phyloP scores from a whole-genome alignment of 257 asterid species.

The Nicotiana knightiana region DNA sequence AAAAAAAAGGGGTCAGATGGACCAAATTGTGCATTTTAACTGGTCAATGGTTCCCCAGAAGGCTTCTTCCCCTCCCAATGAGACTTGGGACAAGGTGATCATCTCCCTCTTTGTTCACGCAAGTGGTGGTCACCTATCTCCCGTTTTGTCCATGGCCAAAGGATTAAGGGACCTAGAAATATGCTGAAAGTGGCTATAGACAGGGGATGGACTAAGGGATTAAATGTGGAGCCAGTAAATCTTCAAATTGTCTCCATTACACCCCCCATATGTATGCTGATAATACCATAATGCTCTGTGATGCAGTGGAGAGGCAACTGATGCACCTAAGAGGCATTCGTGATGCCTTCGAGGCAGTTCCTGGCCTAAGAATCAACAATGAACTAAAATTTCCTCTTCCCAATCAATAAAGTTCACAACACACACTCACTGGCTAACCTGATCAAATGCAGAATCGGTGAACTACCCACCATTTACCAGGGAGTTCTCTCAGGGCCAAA shows the following conservation, averaged over 20 bases:
- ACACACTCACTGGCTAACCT: background rate
- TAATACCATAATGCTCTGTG: background rate
- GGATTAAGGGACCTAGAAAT: background rate
- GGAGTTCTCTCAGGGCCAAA: background rate
- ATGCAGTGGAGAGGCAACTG: background rate
- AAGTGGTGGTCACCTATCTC: background rate
- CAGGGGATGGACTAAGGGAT: background rate
- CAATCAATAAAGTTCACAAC: background rate
- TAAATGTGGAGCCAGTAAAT: background rate
- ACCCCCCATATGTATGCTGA: background rate
- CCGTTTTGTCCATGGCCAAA: background rate
- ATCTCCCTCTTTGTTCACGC: background rate
- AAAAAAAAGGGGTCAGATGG: background rate
- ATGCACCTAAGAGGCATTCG: background rate
- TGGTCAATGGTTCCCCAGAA: background rate
- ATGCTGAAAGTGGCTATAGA: background rate
- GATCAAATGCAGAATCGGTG: background rate
- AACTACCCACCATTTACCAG: background rate
- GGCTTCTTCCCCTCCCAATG: background rate
- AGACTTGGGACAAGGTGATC: background rate
- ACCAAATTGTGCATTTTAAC: background rate
- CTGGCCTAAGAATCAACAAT: background rate
- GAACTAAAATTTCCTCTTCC: background rate
- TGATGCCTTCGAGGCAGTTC: background rate
- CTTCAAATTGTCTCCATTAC: background rate